These are phyloP conservation scores for Nigrograna mackinnonii DNA, from an alignment of 2,329 filamentous ascomycete species.

Conservation along the genomic window DNA sequence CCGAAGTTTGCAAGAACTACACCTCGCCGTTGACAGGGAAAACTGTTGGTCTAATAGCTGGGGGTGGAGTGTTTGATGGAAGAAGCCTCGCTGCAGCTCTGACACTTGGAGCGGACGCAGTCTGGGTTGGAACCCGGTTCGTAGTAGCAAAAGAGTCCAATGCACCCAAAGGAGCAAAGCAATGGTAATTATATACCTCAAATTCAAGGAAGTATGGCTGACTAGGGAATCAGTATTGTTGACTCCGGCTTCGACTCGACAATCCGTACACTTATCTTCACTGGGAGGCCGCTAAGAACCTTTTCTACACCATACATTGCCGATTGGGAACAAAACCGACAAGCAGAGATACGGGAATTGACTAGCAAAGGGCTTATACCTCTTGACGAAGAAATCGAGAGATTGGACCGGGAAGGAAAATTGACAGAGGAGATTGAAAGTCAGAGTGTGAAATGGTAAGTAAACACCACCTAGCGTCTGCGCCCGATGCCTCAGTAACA, in stretches of 20 bases:
- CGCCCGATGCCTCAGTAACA: background rate
- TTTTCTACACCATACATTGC: constrained; percentile 23
- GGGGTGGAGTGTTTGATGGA: constrained; percentile 29
- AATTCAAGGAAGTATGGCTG: too few species aligned
- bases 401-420: constrained; percentile 25
- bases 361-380: constrained; percentile 22
- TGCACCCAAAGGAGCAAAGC: constrained; percentile 20
- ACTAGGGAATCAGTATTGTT: constrained; percentile 13
- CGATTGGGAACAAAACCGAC: constrained; percentile 29
- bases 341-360: constrained; percentile 27
- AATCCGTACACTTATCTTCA: constrained; percentile 23
- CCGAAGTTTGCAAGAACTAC: constrained; percentile 28
- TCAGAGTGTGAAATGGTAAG: constrained; percentile 22
- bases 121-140: constrained; percentile 33
- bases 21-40: constrained; percentile 22
- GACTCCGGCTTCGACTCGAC: constrained; percentile 22
- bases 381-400: constrained; percentile 24
- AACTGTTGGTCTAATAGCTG: constrained; percentile 22
- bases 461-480: background rate
- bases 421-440: constrained; percentile 33
- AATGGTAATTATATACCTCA: constrained; percentile 12
- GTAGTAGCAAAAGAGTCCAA: constrained; percentile 21
- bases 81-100: constrained; percentile 26
- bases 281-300: constrained; percentile 25
- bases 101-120: constrained; percentile 28